phyloP scores from a whole-genome alignment of 768 basidiomycete species.

The Pluteus cervinus region DNA sequence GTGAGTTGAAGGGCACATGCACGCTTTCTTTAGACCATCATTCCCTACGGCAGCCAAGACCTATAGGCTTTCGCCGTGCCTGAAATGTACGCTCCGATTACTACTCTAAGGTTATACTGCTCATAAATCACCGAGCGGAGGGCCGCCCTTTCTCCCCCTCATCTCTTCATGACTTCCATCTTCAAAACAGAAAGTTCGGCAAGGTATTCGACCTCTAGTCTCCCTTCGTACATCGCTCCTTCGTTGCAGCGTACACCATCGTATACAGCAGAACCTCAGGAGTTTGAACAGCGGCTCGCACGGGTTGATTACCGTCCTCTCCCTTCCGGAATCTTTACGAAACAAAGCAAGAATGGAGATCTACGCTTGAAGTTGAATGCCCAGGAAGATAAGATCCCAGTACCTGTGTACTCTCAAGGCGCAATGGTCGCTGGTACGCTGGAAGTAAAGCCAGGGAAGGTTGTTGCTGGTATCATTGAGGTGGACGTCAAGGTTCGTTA shows the following conservation, averaged over 20 bases:
- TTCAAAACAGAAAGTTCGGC: no score
- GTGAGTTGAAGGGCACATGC: no score
- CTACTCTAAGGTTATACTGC: no score
- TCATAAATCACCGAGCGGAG: no score
- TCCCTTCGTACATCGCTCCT: slow-evolving; percentile 40
- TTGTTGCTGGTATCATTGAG: slow-evolving; percentile 47
- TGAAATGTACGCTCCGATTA: no score
- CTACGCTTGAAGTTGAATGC: slow-evolving; percentile 43
- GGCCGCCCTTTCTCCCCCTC: no score
- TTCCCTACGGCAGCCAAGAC: no score
- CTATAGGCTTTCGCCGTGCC: no score
- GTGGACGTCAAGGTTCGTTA: slow-evolving; percentile 58
- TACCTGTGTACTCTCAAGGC: slow-evolving; percentile 56
- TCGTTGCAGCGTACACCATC: slow-evolving; percentile 33
- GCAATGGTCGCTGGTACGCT: slow-evolving; percentile 50
- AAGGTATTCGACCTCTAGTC: slow-evolving; percentile 44
- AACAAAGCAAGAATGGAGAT: slow-evolving; percentile 51
- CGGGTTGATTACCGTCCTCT: slow-evolving; percentile 32
- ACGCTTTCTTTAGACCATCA: no score
- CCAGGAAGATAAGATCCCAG: slow-evolving; percentile 41
- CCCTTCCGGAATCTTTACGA: slow-evolving; percentile 46
- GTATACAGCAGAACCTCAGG: slow-evolving; percentile 50
- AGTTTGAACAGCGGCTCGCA: slow-evolving; percentile 48
- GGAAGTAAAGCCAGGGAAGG: slow-evolving; percentile 46
- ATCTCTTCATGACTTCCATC: no score